phyloP scores from a whole-genome alignment of 345 rosid species.

The Combretum micranthum region DNA sequence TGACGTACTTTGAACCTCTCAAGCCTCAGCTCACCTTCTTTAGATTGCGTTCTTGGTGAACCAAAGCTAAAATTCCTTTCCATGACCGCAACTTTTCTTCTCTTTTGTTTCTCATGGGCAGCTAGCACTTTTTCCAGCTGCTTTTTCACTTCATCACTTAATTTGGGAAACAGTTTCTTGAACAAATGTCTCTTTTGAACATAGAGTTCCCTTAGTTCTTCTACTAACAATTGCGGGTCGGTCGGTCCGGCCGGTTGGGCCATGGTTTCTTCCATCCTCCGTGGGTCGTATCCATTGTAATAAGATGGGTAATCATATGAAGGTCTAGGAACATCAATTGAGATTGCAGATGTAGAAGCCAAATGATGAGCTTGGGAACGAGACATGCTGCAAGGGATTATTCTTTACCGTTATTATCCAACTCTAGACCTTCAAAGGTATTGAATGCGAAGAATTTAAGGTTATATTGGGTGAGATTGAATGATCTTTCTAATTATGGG shows the following conservation, averaged over 20 bases:
- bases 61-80: slow-evolving; percentile 27
- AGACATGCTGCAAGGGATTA: too few species aligned
- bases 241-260: slow-evolving; percentile 3
- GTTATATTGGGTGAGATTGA: too few species aligned
- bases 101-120: not conserved
- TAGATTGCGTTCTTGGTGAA: slow-evolving; percentile 3
- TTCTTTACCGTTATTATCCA: too few species aligned
- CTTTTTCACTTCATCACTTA: slow-evolving; percentile 11
- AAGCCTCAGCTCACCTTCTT: slow-evolving; percentile 10
- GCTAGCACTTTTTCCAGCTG: slow-evolving; percentile 6
- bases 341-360: too few species aligned
- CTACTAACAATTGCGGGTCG: slow-evolving; percentile 24
- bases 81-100: slow-evolving; percentile 4
- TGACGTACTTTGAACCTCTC: slow-evolving; percentile 24
- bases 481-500: too few species aligned
- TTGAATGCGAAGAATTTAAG: too few species aligned
- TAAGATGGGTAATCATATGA: not conserved
- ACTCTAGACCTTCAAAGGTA: too few species aligned
- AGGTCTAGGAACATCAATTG: too few species aligned
- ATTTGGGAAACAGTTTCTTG: slow-evolving; percentile 19
- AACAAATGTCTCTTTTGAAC: slow-evolving; percentile 17
- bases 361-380: too few species aligned
- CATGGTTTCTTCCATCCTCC: too few species aligned
- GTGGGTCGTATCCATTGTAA: not conserved
- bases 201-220: slow-evolving; percentile 24